Evolutionary conservation across 805 yeast species (phyloP).

Genomic region (Wickerhamomyces queroliae): DNA sequence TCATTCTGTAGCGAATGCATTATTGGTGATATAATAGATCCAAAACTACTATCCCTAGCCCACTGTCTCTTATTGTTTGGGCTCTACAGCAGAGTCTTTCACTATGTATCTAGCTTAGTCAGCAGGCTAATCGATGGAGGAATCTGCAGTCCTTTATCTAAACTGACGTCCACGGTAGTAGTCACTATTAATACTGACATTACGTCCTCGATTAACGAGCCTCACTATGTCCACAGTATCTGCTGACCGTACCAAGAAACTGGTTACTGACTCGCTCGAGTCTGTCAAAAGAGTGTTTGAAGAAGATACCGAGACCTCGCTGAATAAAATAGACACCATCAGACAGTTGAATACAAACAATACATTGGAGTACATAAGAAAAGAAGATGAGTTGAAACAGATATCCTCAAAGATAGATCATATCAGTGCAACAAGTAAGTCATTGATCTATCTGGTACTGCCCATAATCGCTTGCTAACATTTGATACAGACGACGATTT

Average conservation of each 20-base stretch:
- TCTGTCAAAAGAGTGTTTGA: slow-evolving; percentile 29
- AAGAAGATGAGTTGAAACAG: slow-evolving; percentile 36
- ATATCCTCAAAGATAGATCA: slow-evolving; percentile 16
- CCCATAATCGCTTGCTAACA: slow-evolving; percentile 1
- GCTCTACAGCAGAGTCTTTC: too few species aligned
- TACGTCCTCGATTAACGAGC: too few species aligned
- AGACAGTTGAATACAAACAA: slow-evolving; percentile 56
- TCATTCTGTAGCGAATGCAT: too few species aligned
- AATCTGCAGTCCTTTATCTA: too few species aligned
- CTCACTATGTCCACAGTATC: not conserved
- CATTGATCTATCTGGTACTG: not conserved
- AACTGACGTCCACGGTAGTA: not conserved
- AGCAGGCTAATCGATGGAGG: not conserved
- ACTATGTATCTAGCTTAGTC: not conserved
- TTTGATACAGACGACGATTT: slow-evolving; percentile 23
- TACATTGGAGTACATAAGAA: slow-evolving; percentile 41
- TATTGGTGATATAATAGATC: too few species aligned
- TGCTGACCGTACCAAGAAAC: slow-evolving; percentile 1
- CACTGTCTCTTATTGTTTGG: too few species aligned
- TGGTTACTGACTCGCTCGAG: slow-evolving; percentile 22
- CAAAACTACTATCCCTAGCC: too few species aligned
- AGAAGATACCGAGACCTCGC: slow-evolving; percentile 31
- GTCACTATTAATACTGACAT: slow-evolving; percentile 7
- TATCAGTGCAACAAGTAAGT: slow-evolving; percentile 14
- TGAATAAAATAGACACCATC: slow-evolving; percentile 39